phyloP scores from a whole-genome alignment of 768 basidiomycete genomes.

The Calocera viscosa region DNA sequence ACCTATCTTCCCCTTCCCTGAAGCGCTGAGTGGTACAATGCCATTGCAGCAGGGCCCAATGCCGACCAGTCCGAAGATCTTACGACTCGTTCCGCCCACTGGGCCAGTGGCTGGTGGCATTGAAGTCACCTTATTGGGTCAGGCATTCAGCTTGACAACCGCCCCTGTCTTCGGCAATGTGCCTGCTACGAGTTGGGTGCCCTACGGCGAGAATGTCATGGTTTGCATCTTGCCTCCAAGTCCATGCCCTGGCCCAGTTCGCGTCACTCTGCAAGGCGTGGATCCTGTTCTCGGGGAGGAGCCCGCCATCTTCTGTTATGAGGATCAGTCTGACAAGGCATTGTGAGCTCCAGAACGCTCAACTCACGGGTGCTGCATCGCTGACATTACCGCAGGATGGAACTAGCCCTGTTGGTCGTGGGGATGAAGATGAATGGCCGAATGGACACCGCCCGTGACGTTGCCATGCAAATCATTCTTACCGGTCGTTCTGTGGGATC shows the following conservation, averaged over 20 bases:
- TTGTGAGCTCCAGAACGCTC: constrained; percentile 43
- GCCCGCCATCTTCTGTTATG: constrained; percentile 69
- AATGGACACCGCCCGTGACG: constrained; percentile 83
- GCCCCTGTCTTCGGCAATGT: constrained; percentile 78
- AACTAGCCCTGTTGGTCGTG: constrained; percentile 86
- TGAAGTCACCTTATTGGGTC: constrained; percentile 86
- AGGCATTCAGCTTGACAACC: constrained; percentile 49
- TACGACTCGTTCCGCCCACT: constrained; percentile 68
- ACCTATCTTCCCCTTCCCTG: constrained; percentile 29
- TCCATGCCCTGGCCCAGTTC: constrained; percentile 67
- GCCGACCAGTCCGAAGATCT: constrained; percentile 48
- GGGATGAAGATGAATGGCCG: constrained; percentile 95
- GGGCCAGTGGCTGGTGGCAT: constrained; percentile 88
- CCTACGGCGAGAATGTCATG: constrained; percentile 87
- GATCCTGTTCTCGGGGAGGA: constrained; percentile 32
- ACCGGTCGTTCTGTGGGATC: constrained; percentile 38
- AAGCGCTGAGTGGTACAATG: constrained; percentile 35
- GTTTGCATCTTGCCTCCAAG: constrained; percentile 84
- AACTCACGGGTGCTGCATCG: constrained; percentile 14
- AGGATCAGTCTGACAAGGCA: constrained; percentile 78
- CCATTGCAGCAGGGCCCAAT: neutral
- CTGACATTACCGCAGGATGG: constrained; percentile 51
- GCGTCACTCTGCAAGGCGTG: constrained; percentile 77
- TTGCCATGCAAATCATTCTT: constrained; percentile 85
- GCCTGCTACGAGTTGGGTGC: constrained; percentile 66